Conservation (phyloP, 192 early-diverging fungal species). For the Coemansia sp. region DNA sequence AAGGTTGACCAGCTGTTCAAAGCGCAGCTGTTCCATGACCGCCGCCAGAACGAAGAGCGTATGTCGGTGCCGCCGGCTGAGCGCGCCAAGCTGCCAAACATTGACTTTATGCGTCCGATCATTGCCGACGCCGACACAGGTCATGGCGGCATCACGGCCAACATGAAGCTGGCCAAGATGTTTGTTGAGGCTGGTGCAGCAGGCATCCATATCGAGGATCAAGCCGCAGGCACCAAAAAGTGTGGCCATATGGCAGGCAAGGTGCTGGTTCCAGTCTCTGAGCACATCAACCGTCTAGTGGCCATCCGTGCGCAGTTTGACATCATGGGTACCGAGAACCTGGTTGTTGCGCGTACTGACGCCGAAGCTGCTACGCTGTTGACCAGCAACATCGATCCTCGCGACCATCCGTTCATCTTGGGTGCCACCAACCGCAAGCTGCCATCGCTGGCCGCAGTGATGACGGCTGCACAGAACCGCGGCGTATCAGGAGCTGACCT, state of each 20-base stretch:
- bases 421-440: conserved; percentile 85
- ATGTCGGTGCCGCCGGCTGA: conserved; percentile 64
- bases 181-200: conserved; percentile 96
- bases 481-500: conserved; percentile 74
- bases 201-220: conserved; percentile 93
- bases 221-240: conserved; percentile 95
- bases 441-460: conserved; percentile 68
- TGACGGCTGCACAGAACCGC: conserved; percentile 76
- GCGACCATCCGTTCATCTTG: conserved; percentile 95
- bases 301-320: conserved; percentile 95
- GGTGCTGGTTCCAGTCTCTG: conserved; percentile 94
- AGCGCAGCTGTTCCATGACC: conserved; percentile 96
- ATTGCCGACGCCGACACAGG: conserved; percentile 98
- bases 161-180: conserved; percentile 96
- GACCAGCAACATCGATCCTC: conserved; percentile 92
- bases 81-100: conserved; percentile 68
- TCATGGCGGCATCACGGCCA: conserved; percentile 97
- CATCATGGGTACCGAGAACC: conserved; percentile 96
- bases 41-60: conserved; percentile 91
- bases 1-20: conserved; percentile 98
- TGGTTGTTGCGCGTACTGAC: conserved; percentile 93
- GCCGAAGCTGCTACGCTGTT: conserved; percentile 96
- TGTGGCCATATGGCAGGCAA: conserved; percentile 99
- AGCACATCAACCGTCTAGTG: conserved; percentile 96
- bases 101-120: conserved; percentile 92